These are phyloP conservation scores for Nicotiana benthamiana DNA, from an alignment of 257 asterid species.

Conservation along the genomic window DNA sequence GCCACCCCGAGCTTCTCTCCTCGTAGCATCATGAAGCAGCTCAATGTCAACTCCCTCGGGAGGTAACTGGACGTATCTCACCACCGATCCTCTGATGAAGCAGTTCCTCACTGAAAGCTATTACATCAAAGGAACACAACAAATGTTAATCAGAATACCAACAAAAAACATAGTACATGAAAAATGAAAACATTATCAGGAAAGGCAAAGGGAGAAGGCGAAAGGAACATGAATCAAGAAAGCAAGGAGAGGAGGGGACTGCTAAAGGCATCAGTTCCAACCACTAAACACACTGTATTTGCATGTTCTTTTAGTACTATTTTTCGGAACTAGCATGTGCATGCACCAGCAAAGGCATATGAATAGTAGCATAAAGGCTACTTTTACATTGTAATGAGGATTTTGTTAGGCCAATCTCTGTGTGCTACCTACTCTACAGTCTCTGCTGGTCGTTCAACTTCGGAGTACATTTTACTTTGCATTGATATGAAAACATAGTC, in stretches of 20 bases:
- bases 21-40: conserved; percentile 90
- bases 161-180: neutral
- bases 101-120: conserved; percentile 95
- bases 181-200: neutral
- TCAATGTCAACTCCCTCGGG: conserved; percentile 96
- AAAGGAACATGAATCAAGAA: neutral
- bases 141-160: neutral
- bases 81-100: conserved; percentile 97
- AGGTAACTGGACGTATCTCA: conserved; percentile 90
- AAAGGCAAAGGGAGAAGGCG: neutral
- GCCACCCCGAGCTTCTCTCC: conserved; percentile 94
- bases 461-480: neutral
- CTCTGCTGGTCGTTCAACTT: neutral
- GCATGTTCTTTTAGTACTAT: neutral
- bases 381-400: neutral
- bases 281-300: neutral
- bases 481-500: neutral
- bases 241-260: neutral
- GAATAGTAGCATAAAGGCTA: neutral
- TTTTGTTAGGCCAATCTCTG: no score
- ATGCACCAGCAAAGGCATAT: neutral
- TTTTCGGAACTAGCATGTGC: neutral
- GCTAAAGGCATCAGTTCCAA: neutral
- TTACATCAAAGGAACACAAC: conserved; percentile 20
- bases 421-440: neutral